Conservation (phyloP, 495 filamentous ascomycete genomes). For the Schizothecium vesticola region DNA sequence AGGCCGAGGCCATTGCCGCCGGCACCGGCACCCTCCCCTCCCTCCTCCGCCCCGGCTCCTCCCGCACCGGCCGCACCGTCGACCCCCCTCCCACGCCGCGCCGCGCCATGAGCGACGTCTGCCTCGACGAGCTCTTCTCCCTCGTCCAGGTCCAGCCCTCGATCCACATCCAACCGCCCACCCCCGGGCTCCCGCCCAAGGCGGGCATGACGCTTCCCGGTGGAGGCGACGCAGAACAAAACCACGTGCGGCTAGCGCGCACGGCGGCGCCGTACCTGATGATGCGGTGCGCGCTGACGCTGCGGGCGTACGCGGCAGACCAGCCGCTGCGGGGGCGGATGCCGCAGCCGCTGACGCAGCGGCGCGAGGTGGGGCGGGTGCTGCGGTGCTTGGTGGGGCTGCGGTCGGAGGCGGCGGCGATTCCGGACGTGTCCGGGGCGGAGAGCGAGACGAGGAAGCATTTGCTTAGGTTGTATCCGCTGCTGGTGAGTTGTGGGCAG, state of each 20-base stretch:
- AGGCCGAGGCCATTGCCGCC: conserved; percentile 47
- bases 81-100: conserved; percentile 60
- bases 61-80: conserved; percentile 65
- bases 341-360: conserved; percentile 80
- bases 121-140: conserved; percentile 74
- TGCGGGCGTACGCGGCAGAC: conserved; percentile 82
- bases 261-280: conserved; percentile 80
- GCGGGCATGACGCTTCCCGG: background rate
- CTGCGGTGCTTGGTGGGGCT: conserved; percentile 59
- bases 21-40: conserved; percentile 41
- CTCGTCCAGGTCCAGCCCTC: conserved; percentile 51
- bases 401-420: conserved; percentile 63
- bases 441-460: conserved; percentile 58
- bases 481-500: conserved; percentile 64
- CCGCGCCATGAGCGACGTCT: conserved; percentile 68
- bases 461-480: conserved; percentile 72
- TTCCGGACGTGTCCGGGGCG: conserved; percentile 57
- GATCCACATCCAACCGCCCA: conserved; percentile 25
- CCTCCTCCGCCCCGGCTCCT: conserved; percentile 58
- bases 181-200: conserved; percentile 12
- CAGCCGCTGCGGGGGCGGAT: conserved; percentile 88
- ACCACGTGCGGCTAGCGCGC: conserved; percentile 59
- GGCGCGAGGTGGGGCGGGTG: conserved; percentile 69
- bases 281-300: conserved; percentile 68
- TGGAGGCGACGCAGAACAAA: conserved; percentile 18